Base-by-base conservation (phyloP, 345 rosid species). In the Litchi chinensis region DNA sequence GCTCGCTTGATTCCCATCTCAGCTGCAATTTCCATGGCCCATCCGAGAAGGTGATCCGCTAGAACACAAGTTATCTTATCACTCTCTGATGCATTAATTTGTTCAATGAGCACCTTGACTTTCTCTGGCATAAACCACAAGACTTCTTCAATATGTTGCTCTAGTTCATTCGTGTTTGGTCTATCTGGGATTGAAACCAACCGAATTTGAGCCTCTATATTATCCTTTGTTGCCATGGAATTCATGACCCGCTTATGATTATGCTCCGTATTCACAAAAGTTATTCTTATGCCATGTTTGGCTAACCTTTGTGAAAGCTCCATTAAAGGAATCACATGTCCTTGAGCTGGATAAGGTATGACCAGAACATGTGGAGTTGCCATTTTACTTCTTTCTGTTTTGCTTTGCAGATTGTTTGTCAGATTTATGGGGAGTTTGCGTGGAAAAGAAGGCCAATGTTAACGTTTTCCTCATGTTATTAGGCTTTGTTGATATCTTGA, bases 311-410 rank as follows among this genome's bases (percentile, higher is more conserved):
- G 64, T 41, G 78, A 79, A n/a, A 80, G 75, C 54, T 59, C 56
- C 74, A 80, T 60, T 5, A 74, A 22, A 22, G 82, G 78, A 68
- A 79, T 68, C 12, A 80, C 73, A 80, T 79, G 82, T 37, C 82
- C 78, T 37, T 79, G 78, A 1, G 74, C 78, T 22, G 82, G 82
- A 67, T 66, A 74, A 18, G 82, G 78, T 13, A 79, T 32, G 19
- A 40, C 78, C 41, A 79, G 43, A 24, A 79, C 70, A 60, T 68
- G 75, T 28, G 75, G 77, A 57, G 19, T 67, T 26, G 39, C 37
- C 73, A 67, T 65, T 65, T 65, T 21, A 8, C 9, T 41, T 8
- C 9, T 4, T 41, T 41, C 44, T 41, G 44, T 41, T 41, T 41
- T 41, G 16, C 13, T 52, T 52, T 52, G 57, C 57, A 10, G 19